Percentiles rank a stretch among this genome's conserved stretches.
These are phyloP conservation scores for Thraustochytrium sp. DNA, from an alignment of 352 stramenopile species.

Conservation along the genomic window DNA sequence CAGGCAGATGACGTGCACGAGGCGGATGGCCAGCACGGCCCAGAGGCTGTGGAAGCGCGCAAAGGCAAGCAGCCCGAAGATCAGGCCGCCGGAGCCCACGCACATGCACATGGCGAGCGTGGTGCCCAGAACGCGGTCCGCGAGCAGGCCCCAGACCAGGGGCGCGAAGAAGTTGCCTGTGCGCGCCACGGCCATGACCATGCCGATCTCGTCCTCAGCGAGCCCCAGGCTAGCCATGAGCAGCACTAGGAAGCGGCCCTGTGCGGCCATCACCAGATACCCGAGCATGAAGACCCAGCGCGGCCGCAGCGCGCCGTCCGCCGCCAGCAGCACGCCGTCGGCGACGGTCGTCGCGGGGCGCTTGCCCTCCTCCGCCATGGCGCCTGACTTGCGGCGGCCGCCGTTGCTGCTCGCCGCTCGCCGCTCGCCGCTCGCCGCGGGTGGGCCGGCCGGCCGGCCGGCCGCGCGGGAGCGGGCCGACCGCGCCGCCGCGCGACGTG, in stretches of 20 bases:
- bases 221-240: not conserved
- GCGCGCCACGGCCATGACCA: not conserved
- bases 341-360: no score
- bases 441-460: no score
- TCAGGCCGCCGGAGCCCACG: not conserved
- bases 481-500: no score
- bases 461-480: no score
- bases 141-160: slow-evolving; percentile 8
- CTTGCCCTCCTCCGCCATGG: no score
- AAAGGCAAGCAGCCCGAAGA: not conserved
- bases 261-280: not conserved
- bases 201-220: slow-evolving; percentile 1
- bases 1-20: not conserved
- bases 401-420: no score
- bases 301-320: not conserved
- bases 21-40: not conserved
- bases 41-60: not conserved
- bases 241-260: slow-evolving; percentile 15
- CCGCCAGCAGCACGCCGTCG: no score
- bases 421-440: no score
- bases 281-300: not conserved
- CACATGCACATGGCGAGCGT: not conserved
- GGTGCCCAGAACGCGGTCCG: not conserved
- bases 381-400: no score
- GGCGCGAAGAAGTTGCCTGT: not conserved